Conservation (phyloP, 805 yeast species). For the Kuraishia cidri region DNA sequence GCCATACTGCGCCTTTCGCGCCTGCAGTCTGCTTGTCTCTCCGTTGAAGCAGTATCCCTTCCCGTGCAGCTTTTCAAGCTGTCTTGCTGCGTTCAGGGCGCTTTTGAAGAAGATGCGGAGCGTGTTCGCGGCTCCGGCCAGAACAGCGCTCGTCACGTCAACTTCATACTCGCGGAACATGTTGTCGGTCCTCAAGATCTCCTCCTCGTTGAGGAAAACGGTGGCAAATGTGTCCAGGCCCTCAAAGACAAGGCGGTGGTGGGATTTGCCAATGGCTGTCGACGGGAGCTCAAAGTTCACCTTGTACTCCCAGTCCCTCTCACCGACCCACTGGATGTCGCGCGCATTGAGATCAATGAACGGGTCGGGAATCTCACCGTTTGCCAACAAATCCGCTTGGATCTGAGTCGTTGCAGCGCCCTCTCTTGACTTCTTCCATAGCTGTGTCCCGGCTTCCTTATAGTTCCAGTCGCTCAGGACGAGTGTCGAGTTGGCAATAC, state of each 20-base stretch:
- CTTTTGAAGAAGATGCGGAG: slow-evolving; percentile 27
- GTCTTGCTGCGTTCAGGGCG: slow-evolving; percentile 24
- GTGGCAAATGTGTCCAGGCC: slow-evolving; percentile 35
- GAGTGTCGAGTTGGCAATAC: too few species aligned
- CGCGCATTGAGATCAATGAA: slow-evolving; percentile 32
- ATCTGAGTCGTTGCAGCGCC: too few species aligned
- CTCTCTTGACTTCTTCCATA: too few species aligned
- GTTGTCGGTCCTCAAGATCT: slow-evolving; percentile 27
- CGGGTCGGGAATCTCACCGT: slow-evolving; percentile 34
- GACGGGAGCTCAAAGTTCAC: slow-evolving; percentile 9
- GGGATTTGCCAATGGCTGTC: background rate
- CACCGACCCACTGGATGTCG: slow-evolving; percentile 40
- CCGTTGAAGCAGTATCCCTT: slow-evolving; percentile 27
- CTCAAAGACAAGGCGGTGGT: slow-evolving; percentile 24
- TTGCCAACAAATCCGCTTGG: slow-evolving; percentile 28
- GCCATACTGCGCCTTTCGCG: slow-evolving; percentile 44
- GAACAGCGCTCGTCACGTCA: too few species aligned
- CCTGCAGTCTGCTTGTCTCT: slow-evolving; percentile 30
- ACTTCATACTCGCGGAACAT: too few species aligned
- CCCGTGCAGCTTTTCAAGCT: slow-evolving; percentile 21
- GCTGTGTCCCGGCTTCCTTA: too few species aligned
- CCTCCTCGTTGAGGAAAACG: slow-evolving; percentile 27
- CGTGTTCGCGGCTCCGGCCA: too few species aligned
- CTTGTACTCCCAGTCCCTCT: slow-evolving; percentile 38
- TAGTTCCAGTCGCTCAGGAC: background rate